A percentile compares a stretch with the other conserved stretches of the same genome.
These are phyloP conservation scores for Phytophthora constricta DNA, from an alignment of 352 stramenopile genomes.

Conservation along the genomic window DNA sequence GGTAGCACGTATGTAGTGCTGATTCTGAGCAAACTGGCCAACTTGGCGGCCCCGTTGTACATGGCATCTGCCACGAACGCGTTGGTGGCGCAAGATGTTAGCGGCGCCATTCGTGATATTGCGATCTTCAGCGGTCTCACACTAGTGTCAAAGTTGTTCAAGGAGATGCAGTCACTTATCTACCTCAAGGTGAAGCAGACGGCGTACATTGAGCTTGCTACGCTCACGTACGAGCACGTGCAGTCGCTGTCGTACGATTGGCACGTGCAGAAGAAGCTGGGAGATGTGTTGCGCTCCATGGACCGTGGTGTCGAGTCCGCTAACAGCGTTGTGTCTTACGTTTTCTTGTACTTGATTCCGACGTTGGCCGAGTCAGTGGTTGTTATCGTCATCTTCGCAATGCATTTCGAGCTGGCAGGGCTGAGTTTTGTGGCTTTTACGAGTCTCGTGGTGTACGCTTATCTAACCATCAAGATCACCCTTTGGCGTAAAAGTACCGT, in stretches of 20 bases:
- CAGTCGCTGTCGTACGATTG: slow-evolving; percentile 97
- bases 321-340: slow-evolving; percentile 96
- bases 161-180: slow-evolving; percentile 96
- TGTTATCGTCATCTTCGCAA: slow-evolving; percentile 91
- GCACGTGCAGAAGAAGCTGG: slow-evolving; percentile 98
- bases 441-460: slow-evolving; percentile 96
- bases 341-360: slow-evolving; percentile 97
- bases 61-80: slow-evolving; percentile 94
- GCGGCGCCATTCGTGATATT: slow-evolving; percentile 60
- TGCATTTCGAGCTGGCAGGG: slow-evolving; percentile 93
- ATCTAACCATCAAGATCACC: slow-evolving; percentile 97
- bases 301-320: slow-evolving; percentile 92
- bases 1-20: slow-evolving; percentile 94
- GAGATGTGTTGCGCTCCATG: slow-evolving; percentile 96
- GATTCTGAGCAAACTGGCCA: slow-evolving; percentile 92
- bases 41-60: slow-evolving; percentile 92
- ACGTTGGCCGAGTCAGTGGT: slow-evolving; percentile 96
- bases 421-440: slow-evolving; percentile 94
- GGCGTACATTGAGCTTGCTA: slow-evolving; percentile 97
- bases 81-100: slow-evolving; percentile 74
- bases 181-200: slow-evolving; percentile 97
- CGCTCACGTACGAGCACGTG: slow-evolving; percentile 96
- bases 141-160: slow-evolving; percentile 91
- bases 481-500: slow-evolving; percentile 98
- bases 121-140: slow-evolving; percentile 84